Evolutionary conservation across 352 stramenopile genomes (phyloP), one percentile per base, ranked within the genome.

Genomic region (Phytophthora palmivora): DNA sequence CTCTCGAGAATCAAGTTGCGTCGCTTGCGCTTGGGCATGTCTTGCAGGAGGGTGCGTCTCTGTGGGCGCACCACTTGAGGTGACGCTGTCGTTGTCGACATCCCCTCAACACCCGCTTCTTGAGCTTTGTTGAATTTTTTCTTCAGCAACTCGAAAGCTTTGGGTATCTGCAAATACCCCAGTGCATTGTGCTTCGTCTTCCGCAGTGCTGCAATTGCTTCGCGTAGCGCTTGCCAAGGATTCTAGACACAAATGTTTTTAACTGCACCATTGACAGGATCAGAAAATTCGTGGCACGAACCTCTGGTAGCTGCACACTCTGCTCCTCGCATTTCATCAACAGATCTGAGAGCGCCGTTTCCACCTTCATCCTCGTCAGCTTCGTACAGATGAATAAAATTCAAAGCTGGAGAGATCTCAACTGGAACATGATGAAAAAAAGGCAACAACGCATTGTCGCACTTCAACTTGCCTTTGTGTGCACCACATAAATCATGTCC

Each of bases 241-340:
- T 84, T 78, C 59, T 83, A 33, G 12, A 3, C 0, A 52, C 15
- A 43, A 34, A 6, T 33, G 10, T 18, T 54, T 48, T n/a, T n/a
- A n/a, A n/a, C n/a, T n/a, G n/a, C n/a, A n/a, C n/a, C n/a, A n/a
- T 28, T 28, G 24, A 28, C 24, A 28, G 33, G 24, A 0, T 18
- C 6, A 21, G 6, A 12, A 49, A 15, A 22, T 6, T 36, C 14
- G 7, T 49, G 22, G 10, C 18, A 34, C 19, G 11, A 18, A 88
- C 78, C 63, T 63, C 42, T 1, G 84, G 78, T 30, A 90, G 51
- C 38, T 60, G 57, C 16, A 91, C 39, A 37, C 63, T 53, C 22
- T 79, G 46, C 39, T 87, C 59, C 50, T 91, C 78, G 55, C 82
- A 91, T 63, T 86, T 79, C 59, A 87, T 72, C 24, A 93, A 37